Base-by-base conservation (phyloP, 2,329 filamentous ascomycete genomes). In the Botrytis medusae region DNA sequence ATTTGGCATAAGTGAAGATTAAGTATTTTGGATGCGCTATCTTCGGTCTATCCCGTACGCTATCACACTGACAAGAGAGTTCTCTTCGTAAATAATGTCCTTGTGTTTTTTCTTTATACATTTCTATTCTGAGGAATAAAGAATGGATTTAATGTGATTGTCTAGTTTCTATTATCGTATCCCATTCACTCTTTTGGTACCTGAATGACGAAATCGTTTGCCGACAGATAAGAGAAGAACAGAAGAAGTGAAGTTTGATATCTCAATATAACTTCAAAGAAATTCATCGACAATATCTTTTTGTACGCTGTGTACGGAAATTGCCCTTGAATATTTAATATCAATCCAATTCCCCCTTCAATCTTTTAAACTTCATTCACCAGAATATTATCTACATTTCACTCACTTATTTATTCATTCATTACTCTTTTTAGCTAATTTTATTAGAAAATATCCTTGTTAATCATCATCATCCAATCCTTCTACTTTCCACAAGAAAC, bases 401-500 rank as follows among this genome's bases (percentile, higher is more conserved):
- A n/a, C 12, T 62, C 60, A n/a, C 9, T 62, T 20, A 57, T 34
- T 42, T 10, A 2, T 4, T 4, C 61, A n/a, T 44, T 64, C 61
- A 44, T 44, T 64, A n/a, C 62, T 29, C 46, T 65, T 48, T 65
- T 34, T 8, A 18, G 25, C 4, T 29, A 25, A n/a, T 34, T 57
- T 57, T 3, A 16, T 57, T 57, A 29, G 2, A 57, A 57, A 34
- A 20, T 42, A 68, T 42, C 46, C 64, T 42, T 57, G 64, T 68
- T 68, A 29, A 54, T 42, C 46, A 57, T 68, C 64, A 42, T 25
- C 46, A 67, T 29, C 48, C 64, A 54, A 54, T 67, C 64, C 64
- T 54, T 40, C 46, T 67, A 67, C 64, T 67, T 67, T 67, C 64
- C 46, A 68, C 65, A 32, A 68, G 25, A 68, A 22, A 48, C 42